A percentile compares a stretch with the other conserved stretches of the same genome.
Conservation (phyloP, 352 stramenopile genomes). For the Phytophthora multivora region DNA sequence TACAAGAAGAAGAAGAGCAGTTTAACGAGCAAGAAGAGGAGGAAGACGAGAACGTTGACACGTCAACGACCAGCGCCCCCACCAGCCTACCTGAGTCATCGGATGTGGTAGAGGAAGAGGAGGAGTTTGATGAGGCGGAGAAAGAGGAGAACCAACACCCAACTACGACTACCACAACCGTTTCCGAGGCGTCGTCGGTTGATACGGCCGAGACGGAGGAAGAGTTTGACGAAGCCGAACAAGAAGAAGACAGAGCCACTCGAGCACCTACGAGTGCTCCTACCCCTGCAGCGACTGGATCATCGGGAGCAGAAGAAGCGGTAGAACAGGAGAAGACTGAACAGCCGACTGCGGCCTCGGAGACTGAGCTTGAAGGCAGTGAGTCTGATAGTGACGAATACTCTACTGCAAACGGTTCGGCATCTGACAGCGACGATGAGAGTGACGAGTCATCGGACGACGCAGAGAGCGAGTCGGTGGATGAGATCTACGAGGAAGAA, state of each 20-base stretch:
- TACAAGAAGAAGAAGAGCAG: constrained; percentile 12
- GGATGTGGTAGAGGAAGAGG: constrained; percentile 12
- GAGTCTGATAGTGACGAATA: constrained; percentile 11
- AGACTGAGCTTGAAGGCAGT: constrained; percentile 3
- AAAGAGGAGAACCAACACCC: constrained; percentile 12
- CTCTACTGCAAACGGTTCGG: constrained; percentile 2
- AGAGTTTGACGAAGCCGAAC: constrained; percentile 15
- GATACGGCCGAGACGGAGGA: neutral
- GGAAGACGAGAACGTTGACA: neutral
- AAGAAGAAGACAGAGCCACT: constrained; percentile 13
- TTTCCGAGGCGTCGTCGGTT: neutral
- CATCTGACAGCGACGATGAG: constrained; percentile 1
- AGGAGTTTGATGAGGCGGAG: constrained; percentile 12
- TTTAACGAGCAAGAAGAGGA: constrained; percentile 4
- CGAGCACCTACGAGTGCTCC: neutral
- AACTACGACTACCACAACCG: neutral
- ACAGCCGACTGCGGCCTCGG: neutral
- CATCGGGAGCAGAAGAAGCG: neutral
- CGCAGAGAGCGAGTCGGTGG: constrained; percentile 2
- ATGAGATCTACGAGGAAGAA: constrained; percentile 23
- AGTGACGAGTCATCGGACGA: constrained; percentile 11
- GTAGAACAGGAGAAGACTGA: constrained; percentile 5
- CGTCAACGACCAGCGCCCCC: no score
- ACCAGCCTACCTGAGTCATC: neutral
- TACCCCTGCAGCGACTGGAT: neutral